Conservation (phyloP, 192 early-diverging fungal genomes). For the Mortierella alpina region DNA sequence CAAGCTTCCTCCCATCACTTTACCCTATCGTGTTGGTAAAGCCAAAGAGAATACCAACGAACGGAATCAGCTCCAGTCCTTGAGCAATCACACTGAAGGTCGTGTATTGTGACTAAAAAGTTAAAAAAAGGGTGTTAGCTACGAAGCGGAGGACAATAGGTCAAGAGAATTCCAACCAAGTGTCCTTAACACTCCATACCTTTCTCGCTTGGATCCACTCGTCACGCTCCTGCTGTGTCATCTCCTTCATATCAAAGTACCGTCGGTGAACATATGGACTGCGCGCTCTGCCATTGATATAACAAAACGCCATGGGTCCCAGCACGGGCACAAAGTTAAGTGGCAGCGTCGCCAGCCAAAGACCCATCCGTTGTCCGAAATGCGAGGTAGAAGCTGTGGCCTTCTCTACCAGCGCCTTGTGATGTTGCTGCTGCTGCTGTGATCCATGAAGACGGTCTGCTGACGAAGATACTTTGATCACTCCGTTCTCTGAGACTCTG, state of each 20-base stretch:
- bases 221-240: slow-evolving; percentile 48
- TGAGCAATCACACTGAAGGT: slow-evolving; percentile 58
- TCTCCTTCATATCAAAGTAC: slow-evolving; percentile 59
- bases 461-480: slow-evolving; percentile 32
- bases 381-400: slow-evolving; percentile 24
- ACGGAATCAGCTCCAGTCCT: slow-evolving; percentile 59
- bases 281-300: slow-evolving; percentile 53
- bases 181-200: background rate
- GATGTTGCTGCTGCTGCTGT: background rate
- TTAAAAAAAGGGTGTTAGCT: background rate
- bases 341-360: slow-evolving; percentile 59
- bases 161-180: background rate
- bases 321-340: slow-evolving; percentile 55
- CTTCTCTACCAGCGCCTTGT: slow-evolving; percentile 17
- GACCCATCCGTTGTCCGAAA: slow-evolving; percentile 50
- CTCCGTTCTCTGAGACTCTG: slow-evolving; percentile 28
- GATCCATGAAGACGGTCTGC: background rate
- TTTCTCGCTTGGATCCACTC: slow-evolving; percentile 41
- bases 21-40: slow-evolving; percentile 65
- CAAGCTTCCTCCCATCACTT: background rate
- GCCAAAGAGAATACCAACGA: slow-evolving; percentile 59
- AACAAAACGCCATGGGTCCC: slow-evolving; percentile 55
- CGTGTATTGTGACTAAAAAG: slow-evolving; percentile 48
- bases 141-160: background rate
- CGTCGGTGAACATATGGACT: slow-evolving; percentile 52